Percentiles rank a stretch among this genome's conserved stretches.
Conservation (phyloP, 2,329 filamentous ascomycete genomes). For the Drechslerella stenobrocha region DNA sequence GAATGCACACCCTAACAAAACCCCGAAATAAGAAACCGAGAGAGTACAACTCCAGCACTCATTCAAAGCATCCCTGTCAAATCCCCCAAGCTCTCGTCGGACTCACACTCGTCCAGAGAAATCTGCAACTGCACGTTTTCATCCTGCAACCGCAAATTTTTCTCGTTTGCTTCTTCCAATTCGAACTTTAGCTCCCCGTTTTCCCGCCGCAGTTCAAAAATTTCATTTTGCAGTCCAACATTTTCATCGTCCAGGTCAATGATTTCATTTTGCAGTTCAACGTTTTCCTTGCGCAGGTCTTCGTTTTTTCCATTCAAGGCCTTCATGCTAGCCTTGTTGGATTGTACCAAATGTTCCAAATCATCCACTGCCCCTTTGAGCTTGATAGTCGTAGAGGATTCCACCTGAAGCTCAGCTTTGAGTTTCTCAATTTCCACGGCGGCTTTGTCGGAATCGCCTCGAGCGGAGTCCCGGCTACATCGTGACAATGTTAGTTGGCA, state of each 20-base stretch:
- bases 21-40: no score
- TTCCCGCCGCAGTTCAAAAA: no score
- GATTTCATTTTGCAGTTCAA: background rate
- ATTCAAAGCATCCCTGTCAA: no score
- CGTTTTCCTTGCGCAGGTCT: background rate
- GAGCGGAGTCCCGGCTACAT: conserved; percentile 6
- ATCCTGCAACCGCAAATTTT: no score
- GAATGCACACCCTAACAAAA: no score
- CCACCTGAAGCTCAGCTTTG: no score
- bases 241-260: background rate
- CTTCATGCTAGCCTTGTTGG: conserved; percentile 3
- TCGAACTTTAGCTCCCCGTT: background rate
- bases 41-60: no score
- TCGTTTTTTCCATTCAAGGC: conserved; percentile 6
- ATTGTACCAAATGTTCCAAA: background rate
- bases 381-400: no score
- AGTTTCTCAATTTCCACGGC: background rate
- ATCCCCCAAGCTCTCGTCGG: no score
- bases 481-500: background rate
- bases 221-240: no score
- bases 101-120: no score
- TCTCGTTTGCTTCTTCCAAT: background rate
- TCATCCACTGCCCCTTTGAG: background rate
- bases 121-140: no score
- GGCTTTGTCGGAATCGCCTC: background rate